phyloP scores from a whole-genome alignment of 106 monocot genomes.

The Allium fistulosum region DNA sequence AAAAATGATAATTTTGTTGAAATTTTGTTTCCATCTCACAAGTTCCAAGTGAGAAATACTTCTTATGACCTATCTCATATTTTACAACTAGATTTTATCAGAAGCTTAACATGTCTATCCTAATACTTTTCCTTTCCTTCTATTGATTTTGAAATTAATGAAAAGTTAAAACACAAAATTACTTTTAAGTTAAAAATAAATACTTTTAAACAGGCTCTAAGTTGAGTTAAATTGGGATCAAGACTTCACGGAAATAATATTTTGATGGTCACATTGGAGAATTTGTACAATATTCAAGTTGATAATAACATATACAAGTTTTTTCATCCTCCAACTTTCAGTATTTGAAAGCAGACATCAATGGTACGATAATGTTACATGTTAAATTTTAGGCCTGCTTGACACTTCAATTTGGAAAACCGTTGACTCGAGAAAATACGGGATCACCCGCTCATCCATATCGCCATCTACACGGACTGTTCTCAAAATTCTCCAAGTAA shows the following conservation, averaged over 20 bases:
- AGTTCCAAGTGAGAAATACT: too few species aligned
- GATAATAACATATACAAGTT: background rate
- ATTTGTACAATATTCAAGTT: background rate
- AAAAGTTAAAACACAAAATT: too few species aligned
- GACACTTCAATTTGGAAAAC: conserved; percentile 37
- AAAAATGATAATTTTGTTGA: background rate
- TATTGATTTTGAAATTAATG: too few species aligned
- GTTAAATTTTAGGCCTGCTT: conserved; percentile 13
- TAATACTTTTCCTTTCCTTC: too few species aligned
- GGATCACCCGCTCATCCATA: conserved; percentile 30
- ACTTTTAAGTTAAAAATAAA: too few species aligned
- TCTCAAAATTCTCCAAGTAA: conserved; percentile 30
- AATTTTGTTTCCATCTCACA: background rate
- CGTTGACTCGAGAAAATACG: conserved; percentile 35
- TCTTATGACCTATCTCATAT: too few species aligned
- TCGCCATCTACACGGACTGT: conserved; percentile 29
- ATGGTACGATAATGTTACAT: background rate
- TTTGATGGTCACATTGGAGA: background rate
- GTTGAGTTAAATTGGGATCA: background rate
- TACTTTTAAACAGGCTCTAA: too few species aligned
- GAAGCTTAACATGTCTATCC: too few species aligned
- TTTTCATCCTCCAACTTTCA: background rate
- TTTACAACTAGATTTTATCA: too few species aligned
- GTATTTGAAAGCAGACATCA: background rate
- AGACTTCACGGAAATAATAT: background rate